Evolutionary conservation across 2,329 filamentous ascomycete genomes (phyloP), one percentile per base, ranked within the genome.

Genomic region (Ophidiomyces ophidiicola): DNA sequence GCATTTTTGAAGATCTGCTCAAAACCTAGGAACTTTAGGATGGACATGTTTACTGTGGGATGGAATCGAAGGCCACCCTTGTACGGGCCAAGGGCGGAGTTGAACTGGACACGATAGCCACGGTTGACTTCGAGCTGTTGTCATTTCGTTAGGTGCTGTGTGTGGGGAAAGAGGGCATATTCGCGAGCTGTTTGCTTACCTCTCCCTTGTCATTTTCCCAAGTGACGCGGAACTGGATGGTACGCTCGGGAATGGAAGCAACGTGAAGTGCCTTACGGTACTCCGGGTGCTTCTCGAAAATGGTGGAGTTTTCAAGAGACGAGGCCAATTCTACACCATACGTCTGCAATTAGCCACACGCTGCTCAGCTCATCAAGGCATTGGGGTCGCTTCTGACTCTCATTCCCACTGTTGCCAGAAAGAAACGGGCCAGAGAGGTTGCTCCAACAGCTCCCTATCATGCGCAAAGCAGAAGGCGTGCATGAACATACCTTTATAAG

Each of bases 1-100:
- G 90, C 90, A 83, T 96, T 96, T 77, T 96, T 96, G 76, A 96
- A 96, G 69, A 88, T 92, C 71, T 96, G 90, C 78, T 98, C 90
- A 57, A 96, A 96, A 50, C 88, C 90, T 59, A 98, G 75, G 70
- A 96, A 96, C 72, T 98, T 98, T 56, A 98, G 76, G 57, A 76
- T 71, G 42, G 69, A 74, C 39, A 80, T 68, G 61, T 80, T 71
- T 41, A 69, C 66, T 7, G 80, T 78, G 46, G 88, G 90, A 66
- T 98, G 90, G 66, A 98, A 85, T 53, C 90, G 76, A 52, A 96
- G 78, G 61, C 90, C 90, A 50, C 90, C 90, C 76, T 96, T 96
- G 80, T 94, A 96, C 38, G 90, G 90, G 42, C 90, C 90, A 15
- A 96, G 79, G 32, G 88, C 87, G 33, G 83, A 92, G 78, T 96